Evolutionary conservation across 257 asterid genomes (phyloP).

Genomic region (Solanum medicagineum): DNA sequence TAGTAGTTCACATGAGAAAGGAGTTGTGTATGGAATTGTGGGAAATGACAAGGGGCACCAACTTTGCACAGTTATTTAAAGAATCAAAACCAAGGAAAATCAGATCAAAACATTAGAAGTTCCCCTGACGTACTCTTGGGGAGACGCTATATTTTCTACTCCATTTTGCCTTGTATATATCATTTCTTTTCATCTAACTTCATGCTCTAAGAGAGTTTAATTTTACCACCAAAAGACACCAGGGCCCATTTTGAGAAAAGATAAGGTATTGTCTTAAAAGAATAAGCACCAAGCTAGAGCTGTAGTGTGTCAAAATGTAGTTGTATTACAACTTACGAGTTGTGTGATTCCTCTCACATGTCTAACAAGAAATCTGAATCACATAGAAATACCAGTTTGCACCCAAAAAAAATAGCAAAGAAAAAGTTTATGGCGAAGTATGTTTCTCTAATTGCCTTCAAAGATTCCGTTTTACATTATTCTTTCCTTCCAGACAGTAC

Average conservation of each 20-base stretch:
- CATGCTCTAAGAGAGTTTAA: neutral
- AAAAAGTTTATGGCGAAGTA: neutral
- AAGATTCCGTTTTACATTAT: neutral
- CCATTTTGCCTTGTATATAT: neutral
- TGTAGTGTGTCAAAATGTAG: neutral
- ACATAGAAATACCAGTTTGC: neutral
- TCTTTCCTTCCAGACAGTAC: neutral
- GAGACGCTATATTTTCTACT: neutral
- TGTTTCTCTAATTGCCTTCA: neutral
- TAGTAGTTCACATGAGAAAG: neutral
- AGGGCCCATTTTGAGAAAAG: neutral
- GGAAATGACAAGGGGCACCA: neutral
- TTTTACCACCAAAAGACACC: neutral
- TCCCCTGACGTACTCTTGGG: neutral
- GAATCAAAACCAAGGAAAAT: neutral
- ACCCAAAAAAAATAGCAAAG: neutral
- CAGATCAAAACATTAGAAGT: neutral
- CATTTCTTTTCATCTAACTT: neutral
- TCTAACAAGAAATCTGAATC: neutral
- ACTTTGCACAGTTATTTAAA: neutral
- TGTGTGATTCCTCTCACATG: neutral
- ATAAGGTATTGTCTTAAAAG: neutral
- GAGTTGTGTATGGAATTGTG: neutral
- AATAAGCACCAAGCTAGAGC: neutral
- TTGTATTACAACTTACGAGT: neutral